Evolutionary conservation across 2,329 filamentous ascomycete species (phyloP), one percentile per base, ranked within the genome.

Genomic region (Aspergillus pseudoterreus): DNA sequence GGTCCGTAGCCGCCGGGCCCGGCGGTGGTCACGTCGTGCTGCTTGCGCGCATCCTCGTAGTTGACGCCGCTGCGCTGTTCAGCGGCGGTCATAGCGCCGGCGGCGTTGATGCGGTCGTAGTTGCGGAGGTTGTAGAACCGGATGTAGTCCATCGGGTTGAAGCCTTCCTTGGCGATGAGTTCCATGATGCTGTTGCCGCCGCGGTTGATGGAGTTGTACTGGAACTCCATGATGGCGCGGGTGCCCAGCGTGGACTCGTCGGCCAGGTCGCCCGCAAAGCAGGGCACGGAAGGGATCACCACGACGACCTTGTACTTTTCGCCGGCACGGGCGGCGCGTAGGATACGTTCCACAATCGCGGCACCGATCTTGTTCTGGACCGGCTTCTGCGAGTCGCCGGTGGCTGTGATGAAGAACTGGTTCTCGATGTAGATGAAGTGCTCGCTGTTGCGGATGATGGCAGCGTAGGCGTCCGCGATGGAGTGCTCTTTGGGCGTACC

Each of bases 371-470:
- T 87, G 68, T 99, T 99, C 69, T 90, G 85, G 19, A 99, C 84
- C 0, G 92, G 92, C 4, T 81, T 77, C 68, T 96, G 92, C 14
- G 95, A 74, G 15, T 94, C 86, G 8, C 90, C 89, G 0, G 94
- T 97, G 0, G 94, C 89, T 0, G 91, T 95, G 66, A 95, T 97
- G 78, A 97, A 99, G 76, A 97, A 97, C 67, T 99, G 94, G 63
- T 99, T 97, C 70, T 99, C 94, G 52, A 99, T 96, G 73, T 97
- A 99, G 11, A 99, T 84, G 59, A 85, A 97, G 67, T 97, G 92
- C 71, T 96, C 76, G 0, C 94, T 94, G 51, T 89, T 89, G 45
- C 85, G 79, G 63, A 97, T 97, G 38, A 95, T 75, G 51, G 95
- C 89, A 8, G 76, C 81, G 70, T 96, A 95, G 1, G 91, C 91